phyloP scores from a whole-genome alignment of 805 yeast genomes.

The Yamadazyma laniorum region DNA sequence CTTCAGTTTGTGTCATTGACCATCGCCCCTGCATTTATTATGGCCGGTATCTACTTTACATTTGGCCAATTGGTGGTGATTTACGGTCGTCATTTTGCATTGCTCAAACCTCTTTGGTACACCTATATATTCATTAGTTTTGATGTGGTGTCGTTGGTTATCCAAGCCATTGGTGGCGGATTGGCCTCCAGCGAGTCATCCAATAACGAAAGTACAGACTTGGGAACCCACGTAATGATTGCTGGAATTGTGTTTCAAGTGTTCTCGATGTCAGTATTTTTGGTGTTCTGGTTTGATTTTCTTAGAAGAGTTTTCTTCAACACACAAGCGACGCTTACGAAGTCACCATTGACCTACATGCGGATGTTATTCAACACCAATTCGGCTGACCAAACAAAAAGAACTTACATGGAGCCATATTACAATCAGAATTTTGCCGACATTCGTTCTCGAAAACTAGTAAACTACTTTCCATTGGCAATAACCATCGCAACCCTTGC shows the following conservation, averaged over 20 bases:
- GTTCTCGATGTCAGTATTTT: slow-evolving; percentile 33
- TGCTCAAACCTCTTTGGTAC: slow-evolving; percentile 40
- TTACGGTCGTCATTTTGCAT: slow-evolving; percentile 34
- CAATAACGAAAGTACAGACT: slow-evolving; percentile 17
- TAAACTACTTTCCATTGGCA: slow-evolving; percentile 29
- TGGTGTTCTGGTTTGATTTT: slow-evolving; percentile 32
- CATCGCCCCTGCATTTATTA: slow-evolving; percentile 38
- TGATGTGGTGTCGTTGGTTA: slow-evolving; percentile 32
- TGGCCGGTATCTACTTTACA: slow-evolving; percentile 39
- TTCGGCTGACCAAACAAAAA: slow-evolving; percentile 19
- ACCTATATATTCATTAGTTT: slow-evolving; percentile 36
- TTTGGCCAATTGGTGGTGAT: slow-evolving; percentile 37
- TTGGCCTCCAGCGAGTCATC: slow-evolving; percentile 25
- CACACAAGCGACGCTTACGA: slow-evolving; percentile 13
- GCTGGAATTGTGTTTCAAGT: slow-evolving; percentile 39
- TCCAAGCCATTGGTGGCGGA: slow-evolving; percentile 43
- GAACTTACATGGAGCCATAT: slow-evolving; percentile 22
- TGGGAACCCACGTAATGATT: slow-evolving; percentile 36
- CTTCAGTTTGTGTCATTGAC: slow-evolving; percentile 33
- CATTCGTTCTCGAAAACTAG: slow-evolving; percentile 23
- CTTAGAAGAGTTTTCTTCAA: slow-evolving; percentile 26
- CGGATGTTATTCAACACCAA: slow-evolving; percentile 24
- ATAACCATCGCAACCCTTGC: slow-evolving; percentile 28
- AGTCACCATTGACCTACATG: slow-evolving; percentile 21
- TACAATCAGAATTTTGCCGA: slow-evolving; percentile 24